Percentiles rank a stretch among this genome's conserved stretches.
Evolutionary conservation across 495 filamentous ascomycete genomes (phyloP).

Genomic region (Podospora appendiculata): DNA sequence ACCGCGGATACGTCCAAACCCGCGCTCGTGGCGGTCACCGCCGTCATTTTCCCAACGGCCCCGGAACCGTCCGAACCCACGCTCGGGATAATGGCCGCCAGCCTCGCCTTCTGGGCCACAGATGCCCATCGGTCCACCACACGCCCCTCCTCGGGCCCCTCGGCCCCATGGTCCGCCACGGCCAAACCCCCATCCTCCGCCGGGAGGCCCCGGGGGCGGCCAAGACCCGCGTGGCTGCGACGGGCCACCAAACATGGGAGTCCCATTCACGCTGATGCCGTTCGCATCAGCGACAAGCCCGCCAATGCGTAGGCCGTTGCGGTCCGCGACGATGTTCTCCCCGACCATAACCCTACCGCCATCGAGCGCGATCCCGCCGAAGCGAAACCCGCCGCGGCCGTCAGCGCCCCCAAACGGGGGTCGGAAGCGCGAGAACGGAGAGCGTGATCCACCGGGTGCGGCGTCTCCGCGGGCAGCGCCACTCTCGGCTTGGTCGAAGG

Average conservation of each 20-base stretch:
- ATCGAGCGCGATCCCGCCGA: constrained; percentile 29
- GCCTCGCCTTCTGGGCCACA: neutral
- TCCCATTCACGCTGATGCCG: constrained; percentile 26
- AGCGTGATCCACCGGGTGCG: neutral
- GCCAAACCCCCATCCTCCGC: neutral
- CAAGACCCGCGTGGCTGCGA: neutral
- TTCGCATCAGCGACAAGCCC: constrained; percentile 19
- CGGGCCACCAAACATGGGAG: constrained; percentile 14
- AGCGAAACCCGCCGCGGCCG: constrained; percentile 16
- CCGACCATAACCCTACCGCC: constrained; percentile 32
- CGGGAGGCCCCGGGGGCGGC: neutral
- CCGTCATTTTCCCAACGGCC: too few relatives aligned
- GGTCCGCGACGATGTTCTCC: constrained; percentile 29
- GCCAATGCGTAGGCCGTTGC: constrained; percentile 32
- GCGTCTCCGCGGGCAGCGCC: neutral
- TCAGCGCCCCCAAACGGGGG: neutral
- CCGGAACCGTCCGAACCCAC: too few relatives aligned
- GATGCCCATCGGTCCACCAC: too few relatives aligned
- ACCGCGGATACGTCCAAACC: too few relatives aligned
- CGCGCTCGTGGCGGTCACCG: too few relatives aligned
- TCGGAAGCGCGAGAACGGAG: constrained; percentile 5
- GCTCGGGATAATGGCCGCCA: neutral
- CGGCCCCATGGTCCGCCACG: neutral
- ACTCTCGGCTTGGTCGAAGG: constrained; percentile 7
- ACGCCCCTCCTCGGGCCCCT: neutral